A percentile compares a stretch with the other conserved stretches of the same genome.
phyloP scores from a whole-genome alignment of 495 filamentous ascomycete species.

The Parmelia sp. region DNA sequence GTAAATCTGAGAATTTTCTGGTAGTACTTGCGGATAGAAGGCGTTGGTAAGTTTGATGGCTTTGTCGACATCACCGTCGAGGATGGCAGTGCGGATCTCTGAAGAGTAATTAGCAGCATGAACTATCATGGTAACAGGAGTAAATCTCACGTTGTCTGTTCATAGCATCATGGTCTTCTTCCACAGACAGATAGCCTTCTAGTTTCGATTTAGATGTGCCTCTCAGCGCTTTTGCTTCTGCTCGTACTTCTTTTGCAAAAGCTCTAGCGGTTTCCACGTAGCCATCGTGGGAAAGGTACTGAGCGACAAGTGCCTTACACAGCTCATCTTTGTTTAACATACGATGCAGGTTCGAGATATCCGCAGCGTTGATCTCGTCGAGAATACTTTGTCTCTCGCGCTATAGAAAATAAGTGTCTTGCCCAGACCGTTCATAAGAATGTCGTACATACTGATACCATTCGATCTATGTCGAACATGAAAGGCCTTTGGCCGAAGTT shows the following conservation, averaged over 20 bases:
- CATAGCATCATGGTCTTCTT: constrained; percentile 81
- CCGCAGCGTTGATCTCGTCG: constrained; percentile 48
- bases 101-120: constrained; percentile 18
- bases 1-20: constrained; percentile 79
- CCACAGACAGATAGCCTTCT: constrained; percentile 57
- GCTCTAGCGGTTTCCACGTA: constrained; percentile 91
- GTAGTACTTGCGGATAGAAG: constrained; percentile 75
- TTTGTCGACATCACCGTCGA: constrained; percentile 89
- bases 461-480: constrained; percentile 83
- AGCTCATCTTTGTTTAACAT: constrained; percentile 66
- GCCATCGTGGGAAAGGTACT: constrained; percentile 91
- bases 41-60: constrained; percentile 73
- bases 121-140: not conserved
- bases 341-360: constrained; percentile 53
- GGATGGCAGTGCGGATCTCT: constrained; percentile 83
- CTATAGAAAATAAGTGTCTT: constrained; percentile 36
- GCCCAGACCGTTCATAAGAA: not conserved
- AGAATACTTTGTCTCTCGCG: constrained; percentile 55
- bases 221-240: constrained; percentile 60
- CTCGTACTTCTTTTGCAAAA: constrained; percentile 76
- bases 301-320: constrained; percentile 75
- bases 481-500: constrained; percentile 94
- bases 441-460: constrained; percentile 62
- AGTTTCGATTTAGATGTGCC: constrained; percentile 47
- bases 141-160: constrained; percentile 70